Base-by-base conservation (phyloP, 495 filamentous ascomycete species). In the Trypethelium eluteriae region DNA sequence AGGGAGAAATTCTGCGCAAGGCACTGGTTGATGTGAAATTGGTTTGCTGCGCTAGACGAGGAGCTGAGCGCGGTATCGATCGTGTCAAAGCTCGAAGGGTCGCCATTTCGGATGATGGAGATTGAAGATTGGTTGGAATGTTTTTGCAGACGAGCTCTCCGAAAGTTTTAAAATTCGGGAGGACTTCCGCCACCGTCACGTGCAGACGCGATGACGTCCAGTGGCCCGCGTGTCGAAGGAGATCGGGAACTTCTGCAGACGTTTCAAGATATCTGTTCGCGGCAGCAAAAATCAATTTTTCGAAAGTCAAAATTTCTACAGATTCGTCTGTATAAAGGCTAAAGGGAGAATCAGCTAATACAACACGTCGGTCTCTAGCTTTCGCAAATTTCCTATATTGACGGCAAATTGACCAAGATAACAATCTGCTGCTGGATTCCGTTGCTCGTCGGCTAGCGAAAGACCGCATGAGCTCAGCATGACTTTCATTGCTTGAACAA, bases 1-100 rank as follows among this genome's bases (percentile, higher is more conserved):
- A 69, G 66, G 81, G 70, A 69, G 75, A 74, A 61, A 77, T 73
- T 73, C 77, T 80, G 66, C 78, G 76, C 69, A 83, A 65, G 10
- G 77, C 70, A 76, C 63, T 79, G 77, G 67, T 84, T 79, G 68
- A 82, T 74, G 41, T 34, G 32, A 59, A 59, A 36, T 59, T 59
- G 5, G 53, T 59, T 36, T 32, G 18, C 5, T 5, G 18, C 9
- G 18, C 7, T 36, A 86, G 79, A 73, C 89, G 87, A 62, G 85
- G 80, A 50, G 88, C 70, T 49, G 84, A 80, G 70, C 90, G 85
- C 70, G 90, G 89, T 71, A 87, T 83, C 25, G 89, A 84, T 74
- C 90, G 89, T 70, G 86, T 81, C 64, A 90, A 74, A 66, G 83
- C 79, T 75, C 90, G 86, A 57, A 94, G 79, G 63, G 89, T 91